Base-by-base conservation (phyloP, 1,139 yeast genomes). In the Candida sanyaensis region DNA sequence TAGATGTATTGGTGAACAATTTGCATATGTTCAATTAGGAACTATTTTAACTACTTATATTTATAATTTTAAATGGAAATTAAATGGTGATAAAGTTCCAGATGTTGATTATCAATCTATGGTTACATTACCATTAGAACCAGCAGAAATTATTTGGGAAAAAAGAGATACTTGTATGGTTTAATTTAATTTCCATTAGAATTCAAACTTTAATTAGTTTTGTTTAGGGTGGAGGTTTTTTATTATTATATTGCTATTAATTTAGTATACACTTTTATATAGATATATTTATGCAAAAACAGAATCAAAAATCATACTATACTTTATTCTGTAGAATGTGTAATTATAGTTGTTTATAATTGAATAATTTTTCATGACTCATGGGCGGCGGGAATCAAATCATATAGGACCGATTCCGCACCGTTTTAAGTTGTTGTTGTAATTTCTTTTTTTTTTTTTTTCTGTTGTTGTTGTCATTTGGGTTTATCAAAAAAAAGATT, bases 1-100 rank as follows among this genome's bases (percentile, higher is more conserved):
- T 69, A 87, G 99, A 75, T 93, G 99, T 74, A 91, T 93, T 63
- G 99, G 99, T 62, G 99, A 93, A 72, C 98, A 92, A 66, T 93
- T 93, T 74, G 99, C 99, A 40, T 90, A 86, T 68, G 85, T 87
- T 57, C 99, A 93, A 75, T 81, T 93, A 60, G 97, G 97, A 48
- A 86, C 96, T 48, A 78, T 93, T 53, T 75, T 95, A 64, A 74
- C 91, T 33, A 81, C 91, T 23, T 88, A 77, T 65, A 81, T 92
- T 33, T 87, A 87, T 67, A 84, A 87, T 54, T 71, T 88, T 65
- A 85, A 78, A 65, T 92, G 97, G 97, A 76, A 77, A 42, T 77
- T 84, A 51, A 83, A 84, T 37, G 85, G 82, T 41, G 66, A 70
- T 36, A 68, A 75, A 41, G 73, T 91, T 31, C 98, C 99, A 43